Conservation (phyloP, 352 stramenopile species). For the Phytophthora ohioensis region DNA sequence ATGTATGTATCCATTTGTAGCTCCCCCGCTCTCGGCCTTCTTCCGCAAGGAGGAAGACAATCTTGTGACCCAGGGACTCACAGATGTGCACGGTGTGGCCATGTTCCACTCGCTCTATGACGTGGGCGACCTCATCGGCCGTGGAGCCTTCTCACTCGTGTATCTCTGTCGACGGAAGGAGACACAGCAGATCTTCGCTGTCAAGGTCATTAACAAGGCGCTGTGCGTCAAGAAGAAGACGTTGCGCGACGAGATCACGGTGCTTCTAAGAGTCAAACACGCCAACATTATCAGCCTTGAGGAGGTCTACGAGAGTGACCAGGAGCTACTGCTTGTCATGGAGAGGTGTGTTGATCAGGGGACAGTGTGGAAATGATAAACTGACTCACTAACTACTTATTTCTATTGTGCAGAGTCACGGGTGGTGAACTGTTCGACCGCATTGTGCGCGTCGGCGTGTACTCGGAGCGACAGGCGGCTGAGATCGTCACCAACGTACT, state of each 20-base stretch:
- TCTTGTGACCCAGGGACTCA: constrained; percentile 84
- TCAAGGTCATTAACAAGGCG: constrained; percentile 92
- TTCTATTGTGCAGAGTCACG: constrained; percentile 61
- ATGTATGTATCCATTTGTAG: constrained; percentile 35
- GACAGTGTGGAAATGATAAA: neutral
- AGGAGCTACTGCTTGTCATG: constrained; percentile 90
- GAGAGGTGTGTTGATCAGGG: constrained; percentile 57
- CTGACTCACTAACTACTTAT: neutral
- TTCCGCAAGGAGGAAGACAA: constrained; percentile 90
- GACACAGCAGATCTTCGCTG: constrained; percentile 83
- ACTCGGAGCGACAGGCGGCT: constrained; percentile 82
- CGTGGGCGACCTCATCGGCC: constrained; percentile 85
- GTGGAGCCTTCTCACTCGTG: constrained; percentile 86
- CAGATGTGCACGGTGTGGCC: constrained; percentile 78
- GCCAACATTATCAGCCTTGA: constrained; percentile 90
- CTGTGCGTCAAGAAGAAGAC: constrained; percentile 90
- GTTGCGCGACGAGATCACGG: constrained; percentile 88
- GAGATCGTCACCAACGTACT: constrained; percentile 83
- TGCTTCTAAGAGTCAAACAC: constrained; percentile 87
- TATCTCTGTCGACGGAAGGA: constrained; percentile 86
- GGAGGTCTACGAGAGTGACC: constrained; percentile 89
- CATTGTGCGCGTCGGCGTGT: constrained; percentile 83
- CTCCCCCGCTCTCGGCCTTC: constrained; percentile 86
- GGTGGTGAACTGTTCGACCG: constrained; percentile 87
- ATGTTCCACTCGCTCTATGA: constrained; percentile 93